Percentiles rank a stretch among this genome's conserved stretches.
Evolutionary conservation across 495 filamentous ascomycete genomes (phyloP).

Genomic region (Niebla homalea): DNA sequence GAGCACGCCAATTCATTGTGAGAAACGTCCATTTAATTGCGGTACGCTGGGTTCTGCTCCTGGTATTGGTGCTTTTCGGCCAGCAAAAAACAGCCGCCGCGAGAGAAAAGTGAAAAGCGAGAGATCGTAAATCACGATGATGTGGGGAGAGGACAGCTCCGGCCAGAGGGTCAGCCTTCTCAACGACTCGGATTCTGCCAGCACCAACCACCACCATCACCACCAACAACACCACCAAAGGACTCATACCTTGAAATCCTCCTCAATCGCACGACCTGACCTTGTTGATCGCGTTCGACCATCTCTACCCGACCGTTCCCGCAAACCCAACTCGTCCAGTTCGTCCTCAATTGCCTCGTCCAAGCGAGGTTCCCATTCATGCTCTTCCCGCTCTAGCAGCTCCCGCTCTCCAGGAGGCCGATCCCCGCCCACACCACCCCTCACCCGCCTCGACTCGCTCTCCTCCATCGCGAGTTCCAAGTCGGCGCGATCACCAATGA

Average conservation of each 20-base stretch:
- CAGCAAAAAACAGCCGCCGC: not conserved
- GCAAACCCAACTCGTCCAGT: slow-evolving; percentile 3
- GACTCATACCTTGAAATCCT: slow-evolving; percentile 1
- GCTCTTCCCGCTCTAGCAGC: slow-evolving; percentile 8
- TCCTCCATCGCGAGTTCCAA: slow-evolving; percentile 21
- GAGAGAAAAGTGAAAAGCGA: not conserved
- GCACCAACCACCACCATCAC: slow-evolving; percentile 1
- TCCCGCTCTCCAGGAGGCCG: slow-evolving; percentile 11
- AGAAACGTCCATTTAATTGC: too few species aligned
- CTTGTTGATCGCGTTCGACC: not conserved
- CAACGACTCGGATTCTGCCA: slow-evolving; percentile 5
- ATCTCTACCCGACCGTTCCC: slow-evolving; percentile 2
- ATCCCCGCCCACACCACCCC: slow-evolving; percentile 25
- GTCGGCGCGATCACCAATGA: slow-evolving; percentile 18
- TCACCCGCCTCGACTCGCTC: slow-evolving; percentile 22
- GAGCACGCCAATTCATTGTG: too few species aligned
- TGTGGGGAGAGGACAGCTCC: slow-evolving; percentile 18
- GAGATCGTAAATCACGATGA: not conserved
- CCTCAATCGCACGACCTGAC: too few species aligned
- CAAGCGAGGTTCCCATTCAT: slow-evolving; percentile 1
- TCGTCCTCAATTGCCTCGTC: slow-evolving; percentile 8
- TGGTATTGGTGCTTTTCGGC: too few species aligned
- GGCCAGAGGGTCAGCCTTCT: slow-evolving; percentile 21
- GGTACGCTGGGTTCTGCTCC: too few species aligned
- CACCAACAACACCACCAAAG: not conserved